These are phyloP conservation scores for Wallemia mellicola DNA, from an alignment of 1,284 basidiomycete genomes.

Conservation along the genomic window DNA sequence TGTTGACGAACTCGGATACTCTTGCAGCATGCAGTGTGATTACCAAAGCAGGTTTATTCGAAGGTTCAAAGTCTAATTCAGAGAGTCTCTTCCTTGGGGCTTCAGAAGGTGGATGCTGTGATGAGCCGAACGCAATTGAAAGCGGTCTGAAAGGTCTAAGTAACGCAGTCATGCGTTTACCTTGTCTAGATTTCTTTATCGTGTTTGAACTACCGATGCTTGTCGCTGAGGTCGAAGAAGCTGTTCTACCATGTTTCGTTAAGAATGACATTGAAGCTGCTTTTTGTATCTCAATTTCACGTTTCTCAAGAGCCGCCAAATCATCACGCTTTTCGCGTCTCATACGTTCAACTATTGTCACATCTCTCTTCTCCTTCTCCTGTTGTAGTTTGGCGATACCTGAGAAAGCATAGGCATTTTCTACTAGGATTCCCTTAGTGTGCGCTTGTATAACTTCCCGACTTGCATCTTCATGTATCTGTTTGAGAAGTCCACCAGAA, in stretches of 20 bases:
- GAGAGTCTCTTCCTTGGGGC: constrained; percentile 26
- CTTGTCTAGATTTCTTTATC: constrained; percentile 32
- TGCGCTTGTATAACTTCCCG: not conserved
- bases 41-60: constrained; percentile 36
- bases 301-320: constrained; percentile 21
- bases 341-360: not conserved
- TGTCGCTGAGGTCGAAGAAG: not conserved
- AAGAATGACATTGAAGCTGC: constrained; percentile 8
- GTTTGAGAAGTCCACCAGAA: not conserved
- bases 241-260: not conserved
- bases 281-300: constrained; percentile 36
- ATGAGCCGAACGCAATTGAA: constrained; percentile 40
- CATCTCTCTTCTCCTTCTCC: not conserved
- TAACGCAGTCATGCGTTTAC: constrained; percentile 34
- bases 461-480: not conserved
- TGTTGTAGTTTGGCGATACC: not conserved
- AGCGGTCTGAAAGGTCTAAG: constrained; percentile 56
- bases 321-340: not conserved
- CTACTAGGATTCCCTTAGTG: not conserved
- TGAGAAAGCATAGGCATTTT: not conserved
- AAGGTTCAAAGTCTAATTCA: constrained; percentile 37
- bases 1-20: constrained; percentile 35
- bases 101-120: constrained; percentile 15
- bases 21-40: constrained; percentile 38
- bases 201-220: constrained; percentile 22